Base-by-base conservation (phyloP, 306 rosid genomes). In the Malus asiatica region DNA sequence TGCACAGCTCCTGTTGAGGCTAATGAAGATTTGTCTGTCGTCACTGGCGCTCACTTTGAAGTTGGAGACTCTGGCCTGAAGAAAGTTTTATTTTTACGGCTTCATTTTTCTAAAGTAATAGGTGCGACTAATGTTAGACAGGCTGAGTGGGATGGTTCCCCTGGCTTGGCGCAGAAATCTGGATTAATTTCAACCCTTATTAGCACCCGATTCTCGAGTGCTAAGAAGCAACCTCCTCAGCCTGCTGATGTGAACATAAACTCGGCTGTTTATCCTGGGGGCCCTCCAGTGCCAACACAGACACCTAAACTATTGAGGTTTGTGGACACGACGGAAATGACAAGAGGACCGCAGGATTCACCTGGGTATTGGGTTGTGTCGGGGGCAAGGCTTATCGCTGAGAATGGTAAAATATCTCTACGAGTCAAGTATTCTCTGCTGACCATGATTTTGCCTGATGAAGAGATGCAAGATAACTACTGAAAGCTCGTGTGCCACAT, bases 341-440 rank as follows among this genome's bases (percentile, higher is more conserved):
- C 95, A n/a, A 86, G 95, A 85, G 98, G 95, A 40, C 96, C 98
- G 6, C 98, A 90, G 87, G 91, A 93, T 76, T 71, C 78, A 12
- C 98, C 98, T 48, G 98, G 98, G 44, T 93, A 90, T 69, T 93
- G 98, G 98, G 87, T 88, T 78, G 98, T 93, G 65, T 93, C 96
- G 1, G 98, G 98, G 2, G 98, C 94, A 79, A 83, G 89, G 83
- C 95, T 93, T 38, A 19, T 42, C 3, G 90, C 91, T 70, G 98
- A 90, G 62, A 86, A 81, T 79, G 96, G 91, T 65, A 93, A 90
- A 80, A 93, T 93, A 76, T 93, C 93, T 73, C 86, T 93, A 4
- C 83, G 80, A 81, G 98, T 93, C 58, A 93, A 85, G 86, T 93
- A 85, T 76, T 89, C 96, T 72, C 96, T 93, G 77, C 80, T 90